Base-by-base conservation (phyloP, 129 eudicot species). In the Chrysanthemum seticuspe region DNA sequence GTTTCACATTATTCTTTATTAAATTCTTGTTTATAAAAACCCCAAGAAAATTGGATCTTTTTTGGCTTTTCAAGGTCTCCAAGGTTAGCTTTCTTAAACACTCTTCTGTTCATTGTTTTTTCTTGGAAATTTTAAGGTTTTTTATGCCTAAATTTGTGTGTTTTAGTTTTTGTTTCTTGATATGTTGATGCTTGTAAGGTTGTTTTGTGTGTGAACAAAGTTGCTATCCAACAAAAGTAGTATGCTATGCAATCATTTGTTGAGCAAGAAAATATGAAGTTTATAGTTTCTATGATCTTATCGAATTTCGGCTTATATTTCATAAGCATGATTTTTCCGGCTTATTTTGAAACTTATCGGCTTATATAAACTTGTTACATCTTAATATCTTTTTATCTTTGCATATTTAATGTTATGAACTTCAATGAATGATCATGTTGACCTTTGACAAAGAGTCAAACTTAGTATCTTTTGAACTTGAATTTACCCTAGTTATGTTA, bases 21-120 rank as follows among this genome's bases (percentile, higher is more conserved):
- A 70, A 70, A 14, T 62, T 50, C 50, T 76, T 76, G 75, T 73
- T 84, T 80, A 80, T 76, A 55, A 73, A 48, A 40, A 29, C 77
- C 74, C 80, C 67, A 81, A 77, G 62, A 68, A 68, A 74, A 51
- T 77, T 81, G 67, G 70, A 70, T 67, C 78, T 77, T 77, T 76
- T 52, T 74, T 59, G 71, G 67, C 47, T 80, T 73, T 61, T 73
- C 81, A 77, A 78, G 75, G 75, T 68, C 71, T 65, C 21, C 14
- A 9, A 65, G 83, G 87, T 82, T 48, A 45, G 76, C 69, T 40
- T 59, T n/a, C 49, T 44, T 50, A 18, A 16, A 57, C 23, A 6
- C 18, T 76, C 36, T 23, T 48, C 31, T 62, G 2, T 55, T 62
- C 65, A 19, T 63, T 13, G 3, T 47, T 49, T 29, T 29, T 58